Evolutionary conservation across 2,329 filamentous ascomycete genomes (phyloP).

Genomic region (Cercospora zeina): DNA sequence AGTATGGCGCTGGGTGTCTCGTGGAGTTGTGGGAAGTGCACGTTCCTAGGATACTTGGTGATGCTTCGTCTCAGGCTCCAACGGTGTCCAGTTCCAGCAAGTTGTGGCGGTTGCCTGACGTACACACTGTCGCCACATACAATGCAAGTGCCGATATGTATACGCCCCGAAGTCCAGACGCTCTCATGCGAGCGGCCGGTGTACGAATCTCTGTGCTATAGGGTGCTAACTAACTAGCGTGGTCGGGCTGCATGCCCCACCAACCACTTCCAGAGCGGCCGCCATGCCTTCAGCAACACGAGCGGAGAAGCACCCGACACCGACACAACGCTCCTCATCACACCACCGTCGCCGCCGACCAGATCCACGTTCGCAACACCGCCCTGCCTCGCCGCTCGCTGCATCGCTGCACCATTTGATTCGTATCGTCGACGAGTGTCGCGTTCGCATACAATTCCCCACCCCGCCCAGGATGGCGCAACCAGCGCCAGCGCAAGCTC

Average conservation of each 20-base stretch:
- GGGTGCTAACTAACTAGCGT: background rate
- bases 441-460: background rate
- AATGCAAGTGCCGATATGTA: background rate
- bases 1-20: background rate
- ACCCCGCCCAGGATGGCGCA: slow-evolving; percentile 28
- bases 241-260: slow-evolving; percentile 2
- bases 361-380: background rate
- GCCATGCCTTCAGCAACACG: slow-evolving; percentile 9
- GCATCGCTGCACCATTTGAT: background rate
- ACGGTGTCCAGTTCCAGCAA: background rate
- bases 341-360: background rate
- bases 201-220: background rate
- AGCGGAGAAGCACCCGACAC: background rate
- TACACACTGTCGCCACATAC: background rate
- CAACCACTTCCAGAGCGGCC: slow-evolving; percentile 7
- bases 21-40: too few species aligned
- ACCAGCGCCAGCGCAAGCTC: slow-evolving; percentile 41
- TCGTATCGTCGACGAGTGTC: background rate
- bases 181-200: background rate
- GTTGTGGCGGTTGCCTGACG: background rate
- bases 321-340: background rate
- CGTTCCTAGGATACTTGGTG: background rate
- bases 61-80: background rate
- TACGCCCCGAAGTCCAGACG: background rate
- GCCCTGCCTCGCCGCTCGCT: background rate